These are phyloP conservation scores for Chenopodium formosanum DNA, from an alignment of 148 eudicot species.

Conservation along the genomic window DNA sequence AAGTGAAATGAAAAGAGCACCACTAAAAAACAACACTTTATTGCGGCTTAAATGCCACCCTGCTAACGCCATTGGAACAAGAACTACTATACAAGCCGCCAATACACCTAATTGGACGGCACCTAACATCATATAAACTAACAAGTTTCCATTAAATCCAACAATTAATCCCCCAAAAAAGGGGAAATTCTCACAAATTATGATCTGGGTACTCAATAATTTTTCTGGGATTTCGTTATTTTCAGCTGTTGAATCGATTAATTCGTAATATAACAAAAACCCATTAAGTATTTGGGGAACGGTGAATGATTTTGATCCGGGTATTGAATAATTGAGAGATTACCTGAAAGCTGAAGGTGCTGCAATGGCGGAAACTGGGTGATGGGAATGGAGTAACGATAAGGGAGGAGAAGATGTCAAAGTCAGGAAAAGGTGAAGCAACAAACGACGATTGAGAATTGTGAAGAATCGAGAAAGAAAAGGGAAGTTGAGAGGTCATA, in stretches of 20 bases:
- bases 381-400: not conserved
- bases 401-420: not conserved
- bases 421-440: not conserved
- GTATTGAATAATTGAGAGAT: not conserved
- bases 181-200: not conserved
- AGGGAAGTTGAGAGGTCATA: conserved; percentile 14
- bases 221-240: not conserved
- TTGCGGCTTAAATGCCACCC: conserved; percentile 96
- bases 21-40: conserved; percentile 85
- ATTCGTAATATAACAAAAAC: not conserved
- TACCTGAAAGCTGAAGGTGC: conserved; percentile 5
- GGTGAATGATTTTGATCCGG: not conserved
- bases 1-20: conserved; percentile 83
- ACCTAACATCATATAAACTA: conserved; percentile 50
- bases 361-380: conserved; percentile 13
- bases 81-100: conserved; percentile 80
- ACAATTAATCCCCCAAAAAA: not conserved
- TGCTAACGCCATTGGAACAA: conserved; percentile 94
- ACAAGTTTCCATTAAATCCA: not conserved
- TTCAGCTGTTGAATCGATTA: not conserved
- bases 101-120: conserved; percentile 82
- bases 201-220: not conserved
- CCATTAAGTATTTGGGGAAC: not conserved
- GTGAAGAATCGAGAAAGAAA: not conserved
- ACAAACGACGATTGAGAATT: not conserved